Evolutionary conservation across 208 protist genomes (phyloP).

Genomic region (Leptomonas pyrrhocoris): DNA sequence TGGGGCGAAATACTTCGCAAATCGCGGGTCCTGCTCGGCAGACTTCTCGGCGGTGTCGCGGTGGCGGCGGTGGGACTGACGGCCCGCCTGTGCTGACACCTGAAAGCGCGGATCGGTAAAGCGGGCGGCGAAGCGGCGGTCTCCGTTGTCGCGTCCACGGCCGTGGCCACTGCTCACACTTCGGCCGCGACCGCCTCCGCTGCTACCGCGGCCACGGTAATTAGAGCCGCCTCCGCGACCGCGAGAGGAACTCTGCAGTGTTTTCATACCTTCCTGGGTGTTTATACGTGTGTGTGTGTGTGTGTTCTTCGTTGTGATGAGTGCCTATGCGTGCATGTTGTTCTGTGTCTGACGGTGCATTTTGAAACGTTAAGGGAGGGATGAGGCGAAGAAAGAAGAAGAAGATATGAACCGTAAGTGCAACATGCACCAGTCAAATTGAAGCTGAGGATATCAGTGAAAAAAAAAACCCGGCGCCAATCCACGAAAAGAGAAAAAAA

Average conservation of each 20-base stretch:
- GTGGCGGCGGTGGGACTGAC: background rate
- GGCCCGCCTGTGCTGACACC: constrained; percentile 37
- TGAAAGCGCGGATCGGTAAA: constrained; percentile 91
- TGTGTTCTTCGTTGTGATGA: background rate
- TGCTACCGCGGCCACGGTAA: constrained; percentile 40
- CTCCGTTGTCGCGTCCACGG: constrained; percentile 37
- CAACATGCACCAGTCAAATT: too few relatives aligned
- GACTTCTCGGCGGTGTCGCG: constrained; percentile 36
- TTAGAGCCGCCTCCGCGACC: constrained; percentile 42
- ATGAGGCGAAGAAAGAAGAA: too few relatives aligned
- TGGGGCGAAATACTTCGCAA: constrained; percentile 59
- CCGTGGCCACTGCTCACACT: constrained; percentile 30
- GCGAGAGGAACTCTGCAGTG: constrained; percentile 63
- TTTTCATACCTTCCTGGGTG: constrained; percentile 47
- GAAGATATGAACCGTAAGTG: too few relatives aligned
- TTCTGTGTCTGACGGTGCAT: background rate
- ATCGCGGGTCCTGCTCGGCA: constrained; percentile 65
- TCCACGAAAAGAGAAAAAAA: too few relatives aligned
- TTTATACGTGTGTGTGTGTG: background rate
- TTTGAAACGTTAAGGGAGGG: too few relatives aligned
- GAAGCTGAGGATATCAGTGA: too few relatives aligned
- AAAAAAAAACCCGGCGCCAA: too few relatives aligned
- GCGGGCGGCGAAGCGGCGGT: constrained; percentile 78
- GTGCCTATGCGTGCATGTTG: background rate
- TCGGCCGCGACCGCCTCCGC: constrained; percentile 32